Percentiles rank a stretch among this genome's conserved stretches.
These are phyloP conservation scores for Chrysosporium keratinophilum DNA, from an alignment of 2,329 filamentous ascomycete genomes.

Conservation along the genomic window DNA sequence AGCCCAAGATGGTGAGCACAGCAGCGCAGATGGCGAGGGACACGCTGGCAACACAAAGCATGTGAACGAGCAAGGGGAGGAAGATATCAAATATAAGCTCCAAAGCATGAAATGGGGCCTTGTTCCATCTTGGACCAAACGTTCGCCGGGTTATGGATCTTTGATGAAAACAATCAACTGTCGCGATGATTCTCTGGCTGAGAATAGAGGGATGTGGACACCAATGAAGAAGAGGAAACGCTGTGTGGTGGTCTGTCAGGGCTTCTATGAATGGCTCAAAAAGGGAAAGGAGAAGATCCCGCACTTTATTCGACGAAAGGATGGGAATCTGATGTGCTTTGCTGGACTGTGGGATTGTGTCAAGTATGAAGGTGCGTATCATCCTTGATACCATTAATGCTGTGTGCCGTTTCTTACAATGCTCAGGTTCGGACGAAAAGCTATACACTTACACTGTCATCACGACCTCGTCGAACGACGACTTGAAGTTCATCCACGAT, in stretches of 20 bases:
- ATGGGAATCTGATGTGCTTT: slow-evolving; percentile 75
- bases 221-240: slow-evolving; percentile 82
- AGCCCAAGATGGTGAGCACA: slow-evolving; percentile 17
- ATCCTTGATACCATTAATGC: neutral
- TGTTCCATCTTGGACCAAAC: slow-evolving; percentile 86
- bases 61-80: slow-evolving; percentile 10
- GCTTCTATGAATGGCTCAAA: slow-evolving; percentile 95
- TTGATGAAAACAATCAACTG: slow-evolving; percentile 91
- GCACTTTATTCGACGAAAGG: slow-evolving; percentile 70
- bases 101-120: slow-evolving; percentile 96
- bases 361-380: slow-evolving; percentile 56
- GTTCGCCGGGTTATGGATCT: slow-evolving; percentile 63
- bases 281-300: slow-evolving; percentile 73
- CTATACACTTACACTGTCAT: slow-evolving; percentile 88
- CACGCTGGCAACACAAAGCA: slow-evolving; percentile 14
- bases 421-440: slow-evolving; percentile 52
- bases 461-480: slow-evolving; percentile 75
- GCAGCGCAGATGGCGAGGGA: slow-evolving; percentile 20
- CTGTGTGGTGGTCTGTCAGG: slow-evolving; percentile 78
- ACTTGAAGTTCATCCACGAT: slow-evolving; percentile 78
- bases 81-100: slow-evolving; percentile 59
- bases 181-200: slow-evolving; percentile 71
- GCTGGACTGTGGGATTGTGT: slow-evolving; percentile 89
- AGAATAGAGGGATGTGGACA: slow-evolving; percentile 76
- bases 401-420: neutral